Evolutionary conservation across 1,284 basidiomycete genomes (phyloP).

Genomic region (Tremellales sp.): DNA sequence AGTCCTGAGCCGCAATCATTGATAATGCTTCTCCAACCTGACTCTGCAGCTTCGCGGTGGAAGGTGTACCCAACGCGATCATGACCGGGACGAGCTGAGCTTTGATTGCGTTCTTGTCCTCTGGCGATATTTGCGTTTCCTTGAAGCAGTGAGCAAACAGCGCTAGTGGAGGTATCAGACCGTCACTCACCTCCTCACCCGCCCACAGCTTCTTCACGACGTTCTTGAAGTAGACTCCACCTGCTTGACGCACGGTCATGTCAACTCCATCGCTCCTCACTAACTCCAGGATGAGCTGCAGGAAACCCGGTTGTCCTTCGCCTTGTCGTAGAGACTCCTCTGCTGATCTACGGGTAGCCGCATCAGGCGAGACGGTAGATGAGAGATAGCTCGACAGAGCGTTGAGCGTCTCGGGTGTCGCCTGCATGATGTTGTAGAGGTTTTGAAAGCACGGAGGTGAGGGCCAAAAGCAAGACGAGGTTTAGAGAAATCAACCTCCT

Average conservation of each 20-base stretch:
- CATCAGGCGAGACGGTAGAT: constrained; percentile 60
- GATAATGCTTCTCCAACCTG: constrained; percentile 88
- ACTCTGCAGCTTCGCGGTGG: constrained; percentile 52
- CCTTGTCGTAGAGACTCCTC: constrained; percentile 67
- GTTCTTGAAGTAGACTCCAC: constrained; percentile 85
- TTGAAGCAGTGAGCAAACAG: constrained; percentile 5
- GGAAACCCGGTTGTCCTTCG: constrained; percentile 72
- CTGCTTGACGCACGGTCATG: constrained; percentile 66
- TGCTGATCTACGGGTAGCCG: constrained; percentile 68
- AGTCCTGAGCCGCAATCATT: constrained; percentile 80
- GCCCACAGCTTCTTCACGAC: constrained; percentile 78
- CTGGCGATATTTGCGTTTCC: constrained; percentile 34
- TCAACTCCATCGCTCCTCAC: constrained; percentile 56
- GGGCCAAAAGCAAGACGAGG: neutral
- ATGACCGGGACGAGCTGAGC: constrained; percentile 54
- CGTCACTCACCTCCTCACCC: constrained; percentile 58
- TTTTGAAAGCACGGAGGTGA: neutral
- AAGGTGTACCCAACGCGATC: constrained; percentile 51
- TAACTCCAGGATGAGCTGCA: constrained; percentile 67
- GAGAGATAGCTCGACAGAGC: constrained; percentile 41
- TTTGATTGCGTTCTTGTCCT: constrained; percentile 53
- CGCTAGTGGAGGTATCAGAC: constrained; percentile 2
- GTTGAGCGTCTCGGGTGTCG: constrained; percentile 35
- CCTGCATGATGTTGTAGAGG: constrained; percentile 41
- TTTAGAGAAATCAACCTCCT: too few relatives aligned